Conservation (phyloP, 768 basidiomycete genomes). For the Coprinellus micaceus region DNA sequence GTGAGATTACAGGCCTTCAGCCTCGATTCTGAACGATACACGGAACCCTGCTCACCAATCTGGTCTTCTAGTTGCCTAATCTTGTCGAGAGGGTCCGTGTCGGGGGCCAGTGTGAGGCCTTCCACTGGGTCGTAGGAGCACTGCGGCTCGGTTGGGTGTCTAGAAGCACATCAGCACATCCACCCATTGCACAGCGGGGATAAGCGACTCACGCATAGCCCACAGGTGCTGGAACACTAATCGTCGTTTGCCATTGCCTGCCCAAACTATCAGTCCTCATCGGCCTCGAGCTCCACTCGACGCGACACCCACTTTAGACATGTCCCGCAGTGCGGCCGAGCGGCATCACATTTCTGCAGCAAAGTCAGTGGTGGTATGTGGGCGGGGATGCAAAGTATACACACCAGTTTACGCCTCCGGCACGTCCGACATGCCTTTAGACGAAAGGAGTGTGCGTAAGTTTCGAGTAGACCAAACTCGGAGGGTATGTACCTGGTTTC, state of each 20-base stretch:
- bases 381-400: conserved; percentile 22
- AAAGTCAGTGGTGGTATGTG: background rate
- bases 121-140: conserved; percentile 87
- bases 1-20: background rate
- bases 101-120: conserved; percentile 70
- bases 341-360: conserved; percentile 80
- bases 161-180: conserved; percentile 25
- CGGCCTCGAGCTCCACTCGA: background rate
- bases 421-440: conserved; percentile 77
- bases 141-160: conserved; percentile 82
- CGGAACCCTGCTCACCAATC: conserved; percentile 46
- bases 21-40: background rate
- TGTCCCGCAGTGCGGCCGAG: conserved; percentile 80
- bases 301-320: conserved; percentile 70
- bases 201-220: conserved; percentile 64
- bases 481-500: conserved; percentile 59
- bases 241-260: conserved; percentile 77
- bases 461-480: background rate
- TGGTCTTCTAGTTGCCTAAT: conserved; percentile 75
- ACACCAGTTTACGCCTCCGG: conserved; percentile 79
- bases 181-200: background rate
- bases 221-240: conserved; percentile 80
- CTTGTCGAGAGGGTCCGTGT: conserved; percentile 75
- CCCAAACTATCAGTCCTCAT: conserved; percentile 2
- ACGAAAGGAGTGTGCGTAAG: conserved; percentile 9